Evolutionary conservation across 2,329 filamentous ascomycete genomes (phyloP).

Genomic region (Talaromyces sp.): DNA sequence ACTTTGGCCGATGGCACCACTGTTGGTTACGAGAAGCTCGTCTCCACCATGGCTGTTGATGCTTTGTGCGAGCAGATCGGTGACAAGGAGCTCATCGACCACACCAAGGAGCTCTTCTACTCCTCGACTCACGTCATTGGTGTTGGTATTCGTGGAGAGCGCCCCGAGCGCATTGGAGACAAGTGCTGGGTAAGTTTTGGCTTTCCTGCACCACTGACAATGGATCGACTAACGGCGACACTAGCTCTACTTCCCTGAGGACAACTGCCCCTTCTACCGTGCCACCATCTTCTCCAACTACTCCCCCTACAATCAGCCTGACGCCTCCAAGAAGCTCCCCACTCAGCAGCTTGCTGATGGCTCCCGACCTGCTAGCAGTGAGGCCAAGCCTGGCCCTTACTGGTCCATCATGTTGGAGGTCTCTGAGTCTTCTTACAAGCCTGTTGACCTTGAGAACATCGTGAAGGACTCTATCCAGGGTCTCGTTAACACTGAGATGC

Average conservation of each 20-base stretch:
- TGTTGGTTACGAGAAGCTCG: conserved; percentile 84
- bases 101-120: conserved; percentile 92
- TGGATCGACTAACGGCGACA: neutral
- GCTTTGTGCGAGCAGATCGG: conserved; percentile 81
- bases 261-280: conserved; percentile 98
- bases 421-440: conserved; percentile 93
- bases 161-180: conserved; percentile 94
- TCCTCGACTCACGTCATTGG: conserved; percentile 96
- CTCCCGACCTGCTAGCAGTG: conserved; percentile 68
- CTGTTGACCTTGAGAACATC: conserved; percentile 79
- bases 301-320: conserved; percentile 95
- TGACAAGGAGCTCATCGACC: conserved; percentile 74
- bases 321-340: conserved; percentile 74
- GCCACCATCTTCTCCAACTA: conserved; percentile 99
- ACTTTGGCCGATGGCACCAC: conserved; percentile 79
- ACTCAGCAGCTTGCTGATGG: conserved; percentile 84
- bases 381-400: conserved; percentile 85
- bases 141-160: conserved; percentile 85
- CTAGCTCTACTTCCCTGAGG: conserved; percentile 94
- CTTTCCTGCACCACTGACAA: neutral
- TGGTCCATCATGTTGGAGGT: conserved; percentile 99
- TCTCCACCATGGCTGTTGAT: conserved; percentile 97
- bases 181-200: conserved; percentile 81
- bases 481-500: conserved; percentile 96
- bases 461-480: conserved; percentile 91